A percentile compares a stretch with the other conserved stretches of the same genome.
phyloP scores from a whole-genome alignment of 2,329 filamentous ascomycete species.

The Colletotrichum liaoningense region DNA sequence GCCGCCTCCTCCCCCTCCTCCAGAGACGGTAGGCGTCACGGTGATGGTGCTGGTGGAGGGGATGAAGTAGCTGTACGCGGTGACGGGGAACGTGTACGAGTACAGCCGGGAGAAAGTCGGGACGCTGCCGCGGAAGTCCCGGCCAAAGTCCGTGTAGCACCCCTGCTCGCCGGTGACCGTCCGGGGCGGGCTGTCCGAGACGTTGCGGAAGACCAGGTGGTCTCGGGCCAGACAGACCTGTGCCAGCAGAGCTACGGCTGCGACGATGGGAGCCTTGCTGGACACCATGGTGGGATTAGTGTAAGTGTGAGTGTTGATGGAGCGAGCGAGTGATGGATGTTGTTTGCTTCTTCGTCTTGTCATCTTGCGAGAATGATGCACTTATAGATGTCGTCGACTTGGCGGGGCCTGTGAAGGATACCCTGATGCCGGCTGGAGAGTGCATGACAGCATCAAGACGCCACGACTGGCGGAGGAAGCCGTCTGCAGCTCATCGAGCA shows the following conservation, averaged over 20 bases:
- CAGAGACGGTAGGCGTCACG: neutral
- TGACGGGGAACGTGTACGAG: constrained; percentile 23
- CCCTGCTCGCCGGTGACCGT: constrained; percentile 24
- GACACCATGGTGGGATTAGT: neutral
- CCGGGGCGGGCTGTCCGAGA: neutral
- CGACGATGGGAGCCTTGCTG: neutral
- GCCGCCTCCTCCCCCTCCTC: neutral
- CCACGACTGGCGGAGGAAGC: neutral
- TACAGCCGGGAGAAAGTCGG: constrained; percentile 25
- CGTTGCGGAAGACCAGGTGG: neutral
- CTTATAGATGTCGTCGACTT: neutral
- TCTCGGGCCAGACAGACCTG: neutral
- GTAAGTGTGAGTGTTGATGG: neutral
- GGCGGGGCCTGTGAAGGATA: neutral
- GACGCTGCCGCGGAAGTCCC: neutral
- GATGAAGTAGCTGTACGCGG: constrained; percentile 17
- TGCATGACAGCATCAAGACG: neutral
- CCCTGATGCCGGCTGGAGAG: neutral
- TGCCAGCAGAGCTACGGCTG: neutral
- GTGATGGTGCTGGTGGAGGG: constrained; percentile 18
- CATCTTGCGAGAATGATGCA: neutral
- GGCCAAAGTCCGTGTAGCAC: constrained; percentile 29
- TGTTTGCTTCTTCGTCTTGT: neutral
- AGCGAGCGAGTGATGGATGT: neutral
- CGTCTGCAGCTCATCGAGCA: neutral